Evolutionary conservation across 805 yeast genomes (phyloP).

Genomic region (Yarrowia deformans): DNA sequence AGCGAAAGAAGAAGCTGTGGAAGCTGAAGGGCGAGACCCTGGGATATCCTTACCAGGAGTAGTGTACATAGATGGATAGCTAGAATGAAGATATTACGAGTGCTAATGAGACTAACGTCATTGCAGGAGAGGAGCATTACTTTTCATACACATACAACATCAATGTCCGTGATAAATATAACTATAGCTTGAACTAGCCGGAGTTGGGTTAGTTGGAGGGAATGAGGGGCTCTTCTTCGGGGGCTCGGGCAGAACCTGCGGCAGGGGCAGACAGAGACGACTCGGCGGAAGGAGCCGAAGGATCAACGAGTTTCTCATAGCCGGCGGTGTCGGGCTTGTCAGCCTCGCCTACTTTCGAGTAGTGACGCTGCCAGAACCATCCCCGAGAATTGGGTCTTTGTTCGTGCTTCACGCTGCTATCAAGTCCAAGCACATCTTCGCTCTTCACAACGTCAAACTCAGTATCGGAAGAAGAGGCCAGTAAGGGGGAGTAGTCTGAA

Average conservation of each 20-base stretch:
- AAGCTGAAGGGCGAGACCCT: slow-evolving; percentile 80
- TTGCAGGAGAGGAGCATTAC: neutral
- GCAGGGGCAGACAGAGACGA: neutral
- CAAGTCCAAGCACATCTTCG: slow-evolving; percentile 21
- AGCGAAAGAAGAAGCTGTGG: slow-evolving; percentile 85
- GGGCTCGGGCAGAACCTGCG: neutral
- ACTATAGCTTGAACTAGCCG: slow-evolving; percentile 9
- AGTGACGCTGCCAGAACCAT: slow-evolving; percentile 36
- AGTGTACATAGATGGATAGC: neutral
- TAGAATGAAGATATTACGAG: no score
- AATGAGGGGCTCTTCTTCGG: slow-evolving; percentile 34
- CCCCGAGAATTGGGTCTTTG: slow-evolving; percentile 8
- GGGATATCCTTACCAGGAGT: slow-evolving; percentile 77
- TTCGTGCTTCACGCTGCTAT: neutral
- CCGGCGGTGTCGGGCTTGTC: neutral
- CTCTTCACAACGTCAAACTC: slow-evolving; percentile 25
- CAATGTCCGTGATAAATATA: slow-evolving; percentile 19
- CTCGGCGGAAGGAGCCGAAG: neutral
- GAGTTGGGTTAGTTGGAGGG: neutral
- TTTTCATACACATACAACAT: neutral
- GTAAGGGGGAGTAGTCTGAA: slow-evolving; percentile 7
- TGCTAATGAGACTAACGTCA: no score
- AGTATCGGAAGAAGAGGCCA: slow-evolving; percentile 7
- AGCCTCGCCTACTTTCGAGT: neutral
- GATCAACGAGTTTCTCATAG: neutral